phyloP scores from a whole-genome alignment of 257 asterid genomes.

The Haberlea rhodopensis region DNA sequence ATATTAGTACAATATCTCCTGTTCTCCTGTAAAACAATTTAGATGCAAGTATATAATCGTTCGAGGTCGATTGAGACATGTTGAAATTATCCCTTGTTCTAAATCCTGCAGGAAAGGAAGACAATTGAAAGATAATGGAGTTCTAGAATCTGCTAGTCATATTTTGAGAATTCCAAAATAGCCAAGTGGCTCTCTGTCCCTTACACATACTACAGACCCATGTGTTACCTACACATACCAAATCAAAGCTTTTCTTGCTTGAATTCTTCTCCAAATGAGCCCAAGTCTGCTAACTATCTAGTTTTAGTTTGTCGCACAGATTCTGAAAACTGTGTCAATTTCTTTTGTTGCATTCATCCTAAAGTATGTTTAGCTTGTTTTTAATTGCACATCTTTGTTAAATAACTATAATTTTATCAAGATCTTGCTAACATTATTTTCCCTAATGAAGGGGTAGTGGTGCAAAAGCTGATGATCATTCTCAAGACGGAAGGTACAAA shows the following conservation, averaged over 20 bases:
- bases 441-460: conserved; percentile 59
- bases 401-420: conserved; percentile 3
- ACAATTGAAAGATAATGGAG: background rate
- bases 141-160: conserved; percentile 15
- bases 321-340: background rate
- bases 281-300: background rate
- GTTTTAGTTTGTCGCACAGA: background rate
- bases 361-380: background rate
- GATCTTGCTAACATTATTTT: conserved; percentile 8
- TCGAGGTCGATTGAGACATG: conserved; percentile 4
- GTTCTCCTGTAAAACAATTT: too few species aligned
- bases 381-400: background rate
- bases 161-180: conserved; percentile 1
- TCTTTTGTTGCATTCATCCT: background rate
- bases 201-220: background rate
- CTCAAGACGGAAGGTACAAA: conserved; percentile 82
- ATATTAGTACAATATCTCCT: too few species aligned
- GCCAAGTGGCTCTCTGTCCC: background rate
- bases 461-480: conserved; percentile 63
- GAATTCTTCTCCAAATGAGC: background rate
- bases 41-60: too few species aligned
- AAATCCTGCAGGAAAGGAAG: background rate
- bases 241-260: background rate
- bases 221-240: background rate
- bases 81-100: background rate